These are phyloP conservation scores for Xerocomus potaroensis DNA, from an alignment of 768 basidiomycete genomes.

Conservation along the genomic window DNA sequence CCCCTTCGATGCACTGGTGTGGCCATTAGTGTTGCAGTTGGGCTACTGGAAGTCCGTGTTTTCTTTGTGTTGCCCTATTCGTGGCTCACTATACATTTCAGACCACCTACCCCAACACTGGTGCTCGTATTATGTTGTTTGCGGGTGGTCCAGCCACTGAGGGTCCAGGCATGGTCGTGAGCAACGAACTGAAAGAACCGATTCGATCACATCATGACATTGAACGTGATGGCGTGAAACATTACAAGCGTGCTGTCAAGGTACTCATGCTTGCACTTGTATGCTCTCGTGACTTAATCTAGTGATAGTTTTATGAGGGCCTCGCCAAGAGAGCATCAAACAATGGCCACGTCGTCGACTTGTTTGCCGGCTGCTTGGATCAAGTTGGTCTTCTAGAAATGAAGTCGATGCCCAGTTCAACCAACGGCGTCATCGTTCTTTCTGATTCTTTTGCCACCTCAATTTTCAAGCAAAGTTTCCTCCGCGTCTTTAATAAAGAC, in stretches of 20 bases:
- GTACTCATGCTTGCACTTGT: slow-evolving; percentile 37
- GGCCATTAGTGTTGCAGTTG: slow-evolving; percentile 89
- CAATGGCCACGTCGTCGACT: slow-evolving; percentile 92
- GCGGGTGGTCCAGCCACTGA: slow-evolving; percentile 94
- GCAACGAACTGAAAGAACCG: slow-evolving; percentile 91
- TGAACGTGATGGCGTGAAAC: slow-evolving; percentile 93
- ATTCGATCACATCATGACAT: slow-evolving; percentile 99
- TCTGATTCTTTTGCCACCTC: slow-evolving; percentile 97
- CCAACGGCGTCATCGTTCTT: slow-evolving; percentile 93
- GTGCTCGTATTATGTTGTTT: slow-evolving; percentile 94
- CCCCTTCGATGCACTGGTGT: slow-evolving; percentile 93
- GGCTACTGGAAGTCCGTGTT: slow-evolving; percentile 71
- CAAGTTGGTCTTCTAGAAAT: slow-evolving; percentile 98
- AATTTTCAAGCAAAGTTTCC: slow-evolving; percentile 98
- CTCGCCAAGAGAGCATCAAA: slow-evolving; percentile 89
- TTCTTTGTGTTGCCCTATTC: background rate
- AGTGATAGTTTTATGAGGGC: slow-evolving; percentile 86
- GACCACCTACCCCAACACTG: slow-evolving; percentile 93
- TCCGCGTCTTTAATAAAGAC: slow-evolving; percentile 89
- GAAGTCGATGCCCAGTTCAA: slow-evolving; percentile 93
- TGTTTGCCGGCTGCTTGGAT: slow-evolving; percentile 96
- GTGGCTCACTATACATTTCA: slow-evolving; percentile 12
- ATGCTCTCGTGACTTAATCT: slow-evolving; percentile 1
- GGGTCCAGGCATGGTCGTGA: slow-evolving; percentile 96
- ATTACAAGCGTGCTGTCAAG: slow-evolving; percentile 96